phyloP scores from a whole-genome alignment of 306 rosid genomes.

The Glycyrrhiza uralensis region DNA sequence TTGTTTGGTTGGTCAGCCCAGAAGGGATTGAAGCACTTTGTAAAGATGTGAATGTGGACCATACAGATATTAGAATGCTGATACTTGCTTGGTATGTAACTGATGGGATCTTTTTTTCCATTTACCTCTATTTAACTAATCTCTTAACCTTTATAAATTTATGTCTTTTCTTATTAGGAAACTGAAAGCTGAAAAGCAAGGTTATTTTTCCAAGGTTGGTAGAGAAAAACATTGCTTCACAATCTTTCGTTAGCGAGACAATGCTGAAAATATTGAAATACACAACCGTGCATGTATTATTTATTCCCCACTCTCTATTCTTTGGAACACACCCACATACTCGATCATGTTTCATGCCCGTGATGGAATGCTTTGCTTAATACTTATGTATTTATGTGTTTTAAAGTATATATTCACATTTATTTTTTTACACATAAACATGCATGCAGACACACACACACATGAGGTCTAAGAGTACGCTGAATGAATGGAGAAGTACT shows the following conservation, averaged over 20 bases:
- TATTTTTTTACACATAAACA: too few relatives aligned
- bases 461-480: too few relatives aligned
- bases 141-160: background rate
- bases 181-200: constrained; percentile 67
- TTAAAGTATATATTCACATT: background rate
- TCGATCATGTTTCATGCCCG: background rate
- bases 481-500: too few relatives aligned
- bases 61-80: constrained; percentile 64
- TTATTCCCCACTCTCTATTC: constrained; percentile 7
- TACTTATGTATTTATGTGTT: background rate
- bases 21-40: constrained; percentile 67
- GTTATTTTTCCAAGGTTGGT: constrained; percentile 65
- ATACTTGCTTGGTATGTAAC: constrained; percentile 63
- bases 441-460: too few relatives aligned
- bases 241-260: background rate
- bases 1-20: constrained; percentile 57
- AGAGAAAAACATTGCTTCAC: constrained; percentile 7
- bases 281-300: background rate
- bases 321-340: background rate
- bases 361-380: background rate
- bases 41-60: constrained; percentile 45
- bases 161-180: constrained; percentile 49
- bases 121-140: background rate
- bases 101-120: background rate
- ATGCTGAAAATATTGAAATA: constrained; percentile 18